Evolutionary conservation across 2,329 filamentous ascomycete genomes (phyloP), one percentile per base, ranked within the genome.

Genomic region (Xylariaceae sp.): DNA sequence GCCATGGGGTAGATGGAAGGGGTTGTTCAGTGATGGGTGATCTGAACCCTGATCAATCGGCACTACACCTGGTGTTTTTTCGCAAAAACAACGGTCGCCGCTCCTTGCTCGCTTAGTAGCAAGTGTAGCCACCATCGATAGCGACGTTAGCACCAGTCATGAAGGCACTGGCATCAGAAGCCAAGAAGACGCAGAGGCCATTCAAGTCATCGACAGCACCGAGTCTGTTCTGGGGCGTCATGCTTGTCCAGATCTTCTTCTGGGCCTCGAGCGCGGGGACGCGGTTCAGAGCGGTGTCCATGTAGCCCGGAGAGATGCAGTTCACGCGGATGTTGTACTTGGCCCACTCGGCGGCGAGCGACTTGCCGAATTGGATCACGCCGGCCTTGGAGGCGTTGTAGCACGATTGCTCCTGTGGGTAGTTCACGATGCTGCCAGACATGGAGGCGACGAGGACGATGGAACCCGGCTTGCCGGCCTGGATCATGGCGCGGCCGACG

Each of bases 311-410:
- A 6, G 83, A 88, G 68, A 92, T 89, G 67, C 81, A 85, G 77
- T 93, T 93, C 60, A 91, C 86, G 29, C 87, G 83, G 62, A 92
- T 89, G 57, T 77, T 76, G 68, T 88, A 77, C 69, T 87, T 85
- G 60, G 87, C 85, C 87, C 88, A 92, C 70, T 93, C 88, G 44
- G 86, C 86, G 35, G 86, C 87, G 20, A 93, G 79, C 3, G 85
- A 89, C 73, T 87, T 88, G 67, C 81, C 85, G 42, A 91, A 77
- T 69, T 88, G 83, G 55, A 88, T 79, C 29, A 90, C 85, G 58
- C 82, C 86, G 14, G 87, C 85, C 77, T 91, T 91, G 68, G 84
- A 88, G 22, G 86, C 85, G 62, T 91, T 91, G 79, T 92, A 92
- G 68, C 83, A 87, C 37, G 76, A 82, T 71, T 91, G 86, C 71